Evolutionary conservation across 2,329 filamentous ascomycete species (phyloP).

Genomic region (Aspergillus bombycis): DNA sequence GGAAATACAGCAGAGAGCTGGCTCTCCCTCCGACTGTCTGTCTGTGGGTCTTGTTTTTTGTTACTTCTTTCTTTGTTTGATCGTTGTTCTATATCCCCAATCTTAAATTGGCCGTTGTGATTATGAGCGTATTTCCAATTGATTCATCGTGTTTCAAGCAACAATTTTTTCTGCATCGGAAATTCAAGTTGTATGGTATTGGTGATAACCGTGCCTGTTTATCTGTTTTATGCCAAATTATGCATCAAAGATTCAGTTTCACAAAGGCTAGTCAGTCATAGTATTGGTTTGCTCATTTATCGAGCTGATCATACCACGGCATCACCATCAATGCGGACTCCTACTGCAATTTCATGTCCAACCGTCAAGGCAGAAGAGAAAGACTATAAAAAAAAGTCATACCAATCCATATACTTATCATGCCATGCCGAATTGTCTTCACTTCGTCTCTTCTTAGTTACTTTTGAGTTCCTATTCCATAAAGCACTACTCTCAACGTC

Average conservation of each 20-base stretch:
- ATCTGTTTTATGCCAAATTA: no score
- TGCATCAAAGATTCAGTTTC: no score
- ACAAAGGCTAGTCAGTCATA: no score
- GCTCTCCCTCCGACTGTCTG: conserved; percentile 27
- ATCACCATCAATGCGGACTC: not conserved
- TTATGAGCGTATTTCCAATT: not conserved
- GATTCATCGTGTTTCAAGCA: no score
- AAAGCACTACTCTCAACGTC: conserved; percentile 6
- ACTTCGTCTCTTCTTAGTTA: conserved; percentile 18
- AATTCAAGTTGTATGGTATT: not conserved
- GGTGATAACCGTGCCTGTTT: not conserved
- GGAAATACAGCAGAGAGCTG: not conserved
- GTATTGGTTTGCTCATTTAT: not conserved
- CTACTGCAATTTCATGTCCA: not conserved
- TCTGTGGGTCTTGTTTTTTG: conserved; percentile 8
- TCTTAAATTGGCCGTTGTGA: not conserved
- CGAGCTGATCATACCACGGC: not conserved
- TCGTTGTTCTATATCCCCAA: not conserved
- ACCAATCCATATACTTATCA: conserved; percentile 32
- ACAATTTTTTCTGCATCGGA: not conserved
- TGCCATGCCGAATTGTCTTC: conserved; percentile 30
- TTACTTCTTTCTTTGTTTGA: not conserved
- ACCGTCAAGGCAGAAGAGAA: not conserved
- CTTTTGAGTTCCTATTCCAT: conserved; percentile 13
- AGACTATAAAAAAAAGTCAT: conserved; percentile 21